Percentiles rank a stretch among this genome's conserved stretches.
phyloP scores from a whole-genome alignment of 768 basidiomycete species.

The Tephrocybe sp. region DNA sequence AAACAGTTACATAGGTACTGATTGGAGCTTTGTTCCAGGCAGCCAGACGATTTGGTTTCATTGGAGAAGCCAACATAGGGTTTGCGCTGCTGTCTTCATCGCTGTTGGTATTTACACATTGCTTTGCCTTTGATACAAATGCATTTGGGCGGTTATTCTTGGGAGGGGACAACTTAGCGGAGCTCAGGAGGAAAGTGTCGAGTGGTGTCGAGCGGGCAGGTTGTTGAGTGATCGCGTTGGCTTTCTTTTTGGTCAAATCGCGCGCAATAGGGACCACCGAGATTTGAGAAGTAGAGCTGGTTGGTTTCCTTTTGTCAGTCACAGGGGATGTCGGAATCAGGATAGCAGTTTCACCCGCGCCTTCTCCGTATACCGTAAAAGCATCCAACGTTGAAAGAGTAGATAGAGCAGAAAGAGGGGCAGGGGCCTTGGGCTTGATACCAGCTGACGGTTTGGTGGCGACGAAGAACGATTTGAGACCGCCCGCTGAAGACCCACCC shows the following conservation, averaged over 20 bases:
- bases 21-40: conserved; percentile 1
- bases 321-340: not conserved
- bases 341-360: not conserved
- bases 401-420: not conserved
- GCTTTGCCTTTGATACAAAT: not conserved
- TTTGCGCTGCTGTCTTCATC: conserved; percentile 8
- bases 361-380: not conserved
- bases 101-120: not conserved
- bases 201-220: not conserved
- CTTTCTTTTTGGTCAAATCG: conserved; percentile 13
- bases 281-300: not conserved
- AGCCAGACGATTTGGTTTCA: conserved; percentile 11
- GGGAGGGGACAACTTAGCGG: not conserved
- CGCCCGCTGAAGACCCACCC: not conserved
- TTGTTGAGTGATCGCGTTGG: not conserved
- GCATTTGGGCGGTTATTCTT: not conserved
- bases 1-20: conserved; percentile 6
- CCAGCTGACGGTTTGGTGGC: conserved; percentile 4
- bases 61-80: conserved; percentile 8
- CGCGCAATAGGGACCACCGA: not conserved
- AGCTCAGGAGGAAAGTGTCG: not conserved
- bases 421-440: not conserved
- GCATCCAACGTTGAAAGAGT: not conserved
- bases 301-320: not conserved
- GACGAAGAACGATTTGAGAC: conserved; percentile 11